Conservation (phyloP, 148 eudicot species). For the Dysphania ambrosioides region DNA sequence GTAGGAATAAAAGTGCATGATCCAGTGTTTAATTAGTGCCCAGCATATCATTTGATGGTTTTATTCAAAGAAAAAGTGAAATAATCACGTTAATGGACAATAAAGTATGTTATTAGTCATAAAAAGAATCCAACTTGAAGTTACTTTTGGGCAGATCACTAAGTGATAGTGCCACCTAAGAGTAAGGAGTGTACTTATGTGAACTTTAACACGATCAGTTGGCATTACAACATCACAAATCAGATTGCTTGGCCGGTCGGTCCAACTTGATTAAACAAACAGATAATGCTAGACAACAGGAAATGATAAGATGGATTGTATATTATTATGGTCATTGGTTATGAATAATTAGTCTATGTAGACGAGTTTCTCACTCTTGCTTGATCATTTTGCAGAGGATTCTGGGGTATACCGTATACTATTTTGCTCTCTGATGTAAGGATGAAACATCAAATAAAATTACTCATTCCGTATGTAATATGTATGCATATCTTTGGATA, state of each 20-base stretch:
- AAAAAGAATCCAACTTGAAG: background rate
- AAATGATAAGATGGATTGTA: background rate
- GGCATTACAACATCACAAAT: background rate
- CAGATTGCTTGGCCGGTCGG: constrained; percentile 4
- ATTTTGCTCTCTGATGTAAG: too few species aligned
- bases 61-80: background rate
- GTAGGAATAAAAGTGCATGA: background rate
- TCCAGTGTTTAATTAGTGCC: background rate
- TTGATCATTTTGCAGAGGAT: too few species aligned
- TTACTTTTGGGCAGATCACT: background rate
- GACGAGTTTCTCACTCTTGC: too few species aligned
- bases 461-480: too few species aligned
- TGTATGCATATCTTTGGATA: too few species aligned
- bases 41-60: background rate
- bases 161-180: background rate
- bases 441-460: too few species aligned
- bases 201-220: background rate
- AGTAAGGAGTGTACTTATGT: background rate
- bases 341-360: too few species aligned
- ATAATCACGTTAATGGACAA: background rate
- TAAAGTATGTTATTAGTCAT: background rate
- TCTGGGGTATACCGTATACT: too few species aligned
- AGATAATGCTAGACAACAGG: background rate
- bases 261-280: background rate
- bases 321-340: too few species aligned